Conservation (phyloP, 2,329 filamentous ascomycete species). For the Niveomyces coronatus region DNA sequence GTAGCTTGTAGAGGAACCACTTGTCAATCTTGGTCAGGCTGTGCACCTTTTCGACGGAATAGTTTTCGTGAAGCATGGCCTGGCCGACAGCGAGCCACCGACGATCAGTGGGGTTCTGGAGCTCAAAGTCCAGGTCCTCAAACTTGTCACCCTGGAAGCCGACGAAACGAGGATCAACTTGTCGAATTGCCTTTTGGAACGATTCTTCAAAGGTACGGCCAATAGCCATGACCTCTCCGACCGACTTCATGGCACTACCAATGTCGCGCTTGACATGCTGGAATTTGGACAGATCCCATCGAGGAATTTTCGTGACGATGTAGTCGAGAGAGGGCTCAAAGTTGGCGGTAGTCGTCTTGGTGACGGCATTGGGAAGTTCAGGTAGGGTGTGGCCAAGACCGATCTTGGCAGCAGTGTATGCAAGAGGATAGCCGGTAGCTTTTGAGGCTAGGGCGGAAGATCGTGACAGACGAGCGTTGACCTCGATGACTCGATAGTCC, state of each 20-base stretch:
- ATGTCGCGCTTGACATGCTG: slow-evolving; percentile 98
- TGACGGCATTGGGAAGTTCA: slow-evolving; percentile 94
- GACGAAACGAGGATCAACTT: slow-evolving; percentile 84
- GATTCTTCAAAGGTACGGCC: slow-evolving; percentile 97
- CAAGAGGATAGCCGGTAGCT: slow-evolving; percentile 92
- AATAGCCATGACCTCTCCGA: slow-evolving; percentile 99
- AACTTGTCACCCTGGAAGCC: slow-evolving; percentile 96
- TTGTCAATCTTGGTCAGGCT: slow-evolving; percentile 98
- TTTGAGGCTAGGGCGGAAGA: slow-evolving; percentile 96
- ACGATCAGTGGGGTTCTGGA: slow-evolving; percentile 89
- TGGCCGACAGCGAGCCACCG: slow-evolving; percentile 96
- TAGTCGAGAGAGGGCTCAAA: slow-evolving; percentile 97
- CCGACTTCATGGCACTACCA: slow-evolving; percentile 96
- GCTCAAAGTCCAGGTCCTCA: slow-evolving; percentile 79
- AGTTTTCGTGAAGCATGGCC: slow-evolving; percentile 94
- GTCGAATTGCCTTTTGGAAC: slow-evolving; percentile 96
- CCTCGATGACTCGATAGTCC: slow-evolving; percentile 97
- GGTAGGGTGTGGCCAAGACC: slow-evolving; percentile 91
- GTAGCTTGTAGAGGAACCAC: slow-evolving; percentile 97
- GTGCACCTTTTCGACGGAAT: slow-evolving; percentile 84
- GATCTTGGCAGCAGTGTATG: slow-evolving; percentile 97
- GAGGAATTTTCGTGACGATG: slow-evolving; percentile 95
- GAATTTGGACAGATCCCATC: slow-evolving; percentile 98
- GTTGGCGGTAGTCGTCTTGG: slow-evolving; percentile 96
- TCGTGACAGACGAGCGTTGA: slow-evolving; percentile 95